Evolutionary conservation across 169 alveolate genomes (phyloP), one percentile per base, ranked within the genome.

Genomic region (Prorocentrum cordatum): DNA sequence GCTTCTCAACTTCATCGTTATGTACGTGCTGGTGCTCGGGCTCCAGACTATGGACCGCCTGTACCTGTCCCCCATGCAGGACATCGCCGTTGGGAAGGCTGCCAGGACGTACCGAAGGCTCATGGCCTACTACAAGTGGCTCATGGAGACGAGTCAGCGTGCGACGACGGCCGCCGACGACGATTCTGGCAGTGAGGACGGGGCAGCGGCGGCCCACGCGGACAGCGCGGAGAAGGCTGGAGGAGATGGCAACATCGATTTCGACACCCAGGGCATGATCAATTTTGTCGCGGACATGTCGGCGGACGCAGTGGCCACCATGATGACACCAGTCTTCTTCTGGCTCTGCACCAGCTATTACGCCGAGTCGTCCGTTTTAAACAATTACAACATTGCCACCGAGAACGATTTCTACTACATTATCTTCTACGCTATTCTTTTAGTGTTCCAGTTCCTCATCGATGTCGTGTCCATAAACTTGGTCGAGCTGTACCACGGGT

Each of bases 401-500:
- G 85, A 73, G 3, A 35, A 24, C 18, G 45, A 67, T 3, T 47
- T 33, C 26, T 35, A 73, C 29, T 73, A 73, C 33, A 7, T 73
- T 29, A 36, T 14, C 16, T 73, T 73, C 68, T 45, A 54, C 18
- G n/a, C 33, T 6, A 18, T 73, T 2, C n/a, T 73, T 38, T 26
- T 59, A 4, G 18, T 73, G 42, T 72, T 79, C 79, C 85, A 79
- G 59, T 27, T 70, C 64, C 39, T 72, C 22, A 77, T 79, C 0
- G 92, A 87, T 35, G 61, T 83, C 35, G 47, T 87, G 6, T 87
- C 89, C 26, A 33, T 87, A 45, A 87, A 87, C 72, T 61, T 79
- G 5, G 86, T 68, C 9, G 92, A 87, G 70, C 70, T 83, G 39
- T 87, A 32, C 54, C 92, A 87, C 33, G 92, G 92, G 32, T 77